These are phyloP conservation scores for Fusarium denticulatum DNA, from an alignment of 2,329 filamentous ascomycete species.

Conservation along the genomic window DNA sequence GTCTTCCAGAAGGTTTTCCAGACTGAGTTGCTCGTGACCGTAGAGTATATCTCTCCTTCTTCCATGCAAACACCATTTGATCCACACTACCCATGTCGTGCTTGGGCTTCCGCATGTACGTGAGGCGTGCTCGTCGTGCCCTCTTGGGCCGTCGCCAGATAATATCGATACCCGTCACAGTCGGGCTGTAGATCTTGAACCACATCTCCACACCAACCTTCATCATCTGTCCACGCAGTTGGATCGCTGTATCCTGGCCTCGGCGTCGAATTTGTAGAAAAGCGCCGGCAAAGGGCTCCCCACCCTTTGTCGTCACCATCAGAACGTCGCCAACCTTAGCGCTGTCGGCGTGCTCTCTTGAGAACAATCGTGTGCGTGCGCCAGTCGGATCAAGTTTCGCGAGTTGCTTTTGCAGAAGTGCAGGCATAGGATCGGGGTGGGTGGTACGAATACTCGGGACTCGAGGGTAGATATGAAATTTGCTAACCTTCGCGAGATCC, in stretches of 20 bases:
- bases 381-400: constrained; percentile 83
- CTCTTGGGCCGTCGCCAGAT: constrained; percentile 87
- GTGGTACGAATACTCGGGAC: constrained; percentile 63
- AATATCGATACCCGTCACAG: constrained; percentile 90
- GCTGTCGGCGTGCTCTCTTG: constrained; percentile 77
- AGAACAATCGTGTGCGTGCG: constrained; percentile 83
- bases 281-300: constrained; percentile 90
- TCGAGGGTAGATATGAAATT: constrained; percentile 65
- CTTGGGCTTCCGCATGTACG: constrained; percentile 88
- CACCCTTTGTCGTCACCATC: constrained; percentile 81
- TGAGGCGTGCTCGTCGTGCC: constrained; percentile 86
- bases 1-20: constrained; percentile 27
- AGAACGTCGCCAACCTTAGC: constrained; percentile 90
- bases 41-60: constrained; percentile 56
- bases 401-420: constrained; percentile 76
- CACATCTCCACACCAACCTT: constrained; percentile 95
- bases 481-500: constrained; percentile 49
- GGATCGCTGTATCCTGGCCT: constrained; percentile 88
- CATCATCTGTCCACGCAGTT: constrained; percentile 87
- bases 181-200: constrained; percentile 93
- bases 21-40: constrained; percentile 48
- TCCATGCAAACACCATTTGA: constrained; percentile 71
- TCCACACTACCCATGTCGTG: constrained; percentile 91
- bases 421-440: constrained; percentile 73
- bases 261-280: constrained; percentile 86